These are phyloP conservation scores for Helminthosporium solani DNA, from an alignment of 2,329 filamentous ascomycete species.

Conservation along the genomic window DNA sequence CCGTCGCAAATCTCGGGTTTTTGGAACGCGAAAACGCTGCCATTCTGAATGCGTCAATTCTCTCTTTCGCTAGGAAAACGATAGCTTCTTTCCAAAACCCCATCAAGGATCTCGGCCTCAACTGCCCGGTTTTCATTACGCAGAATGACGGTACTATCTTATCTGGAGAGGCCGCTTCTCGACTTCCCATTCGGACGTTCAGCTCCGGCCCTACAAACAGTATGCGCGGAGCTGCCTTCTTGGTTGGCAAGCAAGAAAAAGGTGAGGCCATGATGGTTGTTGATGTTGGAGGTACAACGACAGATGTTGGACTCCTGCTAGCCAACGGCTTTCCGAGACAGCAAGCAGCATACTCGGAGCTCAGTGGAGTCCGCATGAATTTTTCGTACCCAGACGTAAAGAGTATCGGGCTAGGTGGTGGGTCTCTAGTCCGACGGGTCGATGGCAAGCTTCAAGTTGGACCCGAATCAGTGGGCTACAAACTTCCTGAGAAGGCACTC, in stretches of 20 bases:
- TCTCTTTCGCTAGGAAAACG: slow-evolving; percentile 49
- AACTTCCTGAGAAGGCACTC: slow-evolving; percentile 55
- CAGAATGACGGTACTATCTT: slow-evolving; percentile 56
- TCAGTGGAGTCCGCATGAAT: slow-evolving; percentile 65
- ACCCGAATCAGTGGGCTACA: slow-evolving; percentile 63
- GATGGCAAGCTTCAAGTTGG: slow-evolving; percentile 51
- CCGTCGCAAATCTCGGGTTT: slow-evolving; percentile 54
- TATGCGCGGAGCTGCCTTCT: slow-evolving; percentile 53
- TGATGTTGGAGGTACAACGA: slow-evolving; percentile 67
- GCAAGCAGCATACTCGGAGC: slow-evolving; percentile 61
- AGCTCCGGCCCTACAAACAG: slow-evolving; percentile 55
- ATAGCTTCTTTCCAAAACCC: slow-evolving; percentile 49
- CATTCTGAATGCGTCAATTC: slow-evolving; percentile 53
- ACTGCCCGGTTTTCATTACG: slow-evolving; percentile 53
- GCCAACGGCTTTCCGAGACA: slow-evolving; percentile 64
- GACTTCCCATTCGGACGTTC: slow-evolving; percentile 54
- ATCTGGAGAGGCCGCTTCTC: slow-evolving; percentile 48
- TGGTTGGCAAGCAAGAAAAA: slow-evolving; percentile 32
- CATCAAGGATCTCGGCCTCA: slow-evolving; percentile 48
- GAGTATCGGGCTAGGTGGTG: slow-evolving; percentile 61
- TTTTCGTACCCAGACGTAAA: slow-evolving; percentile 56
- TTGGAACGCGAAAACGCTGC: slow-evolving; percentile 54
- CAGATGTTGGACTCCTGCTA: slow-evolving; percentile 62
- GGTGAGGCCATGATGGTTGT: slow-evolving; percentile 60
- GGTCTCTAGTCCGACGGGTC: slow-evolving; percentile 53